Conservation (phyloP, 2,329 filamentous ascomycete genomes). For the Rutstroemia sp. region DNA sequence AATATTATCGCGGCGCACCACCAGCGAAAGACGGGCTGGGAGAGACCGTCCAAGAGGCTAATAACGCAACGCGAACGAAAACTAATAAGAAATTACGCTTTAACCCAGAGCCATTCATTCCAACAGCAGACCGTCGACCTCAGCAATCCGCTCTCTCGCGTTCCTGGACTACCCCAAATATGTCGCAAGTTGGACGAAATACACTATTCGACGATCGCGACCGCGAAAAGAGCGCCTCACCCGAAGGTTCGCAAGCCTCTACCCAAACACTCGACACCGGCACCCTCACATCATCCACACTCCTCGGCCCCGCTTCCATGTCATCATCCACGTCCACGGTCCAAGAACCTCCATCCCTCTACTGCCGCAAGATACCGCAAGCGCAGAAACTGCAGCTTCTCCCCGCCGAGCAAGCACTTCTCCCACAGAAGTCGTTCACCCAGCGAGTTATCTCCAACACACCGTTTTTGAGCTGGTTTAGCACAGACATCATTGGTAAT, state of each 20-base stretch:
- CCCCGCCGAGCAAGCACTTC: slow-evolving; percentile 62
- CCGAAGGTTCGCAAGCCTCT: slow-evolving; percentile 24
- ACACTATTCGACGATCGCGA: slow-evolving; percentile 1
- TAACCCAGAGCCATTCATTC: slow-evolving; percentile 10
- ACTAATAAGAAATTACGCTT: slow-evolving; percentile 10
- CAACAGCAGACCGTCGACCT: slow-evolving; percentile 10
- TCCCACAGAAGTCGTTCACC: slow-evolving; percentile 57
- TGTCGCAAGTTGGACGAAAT: slow-evolving; percentile 24
- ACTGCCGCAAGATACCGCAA: slow-evolving; percentile 57
- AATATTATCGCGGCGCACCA: slow-evolving; percentile 58
- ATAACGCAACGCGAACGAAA: slow-evolving; percentile 5
- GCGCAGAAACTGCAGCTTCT: slow-evolving; percentile 59
- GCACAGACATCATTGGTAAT: slow-evolving; percentile 63
- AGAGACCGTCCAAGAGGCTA: slow-evolving; percentile 1
- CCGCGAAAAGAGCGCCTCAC: slow-evolving; percentile 21
- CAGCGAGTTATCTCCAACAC: slow-evolving; percentile 59
- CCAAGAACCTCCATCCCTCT: slow-evolving; percentile 31
- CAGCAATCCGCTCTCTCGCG: slow-evolving; percentile 18
- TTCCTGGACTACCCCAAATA: slow-evolving; percentile 23
- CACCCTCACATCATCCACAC: slow-evolving; percentile 35
- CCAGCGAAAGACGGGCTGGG: slow-evolving; percentile 52
- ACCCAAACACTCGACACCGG: slow-evolving; percentile 53
- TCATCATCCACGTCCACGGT: slow-evolving; percentile 24
- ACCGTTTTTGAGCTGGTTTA: slow-evolving; percentile 66
- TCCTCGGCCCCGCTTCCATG: slow-evolving; percentile 14